Conservation (phyloP, 306 rosid species). For the Cicer arietinum region DNA sequence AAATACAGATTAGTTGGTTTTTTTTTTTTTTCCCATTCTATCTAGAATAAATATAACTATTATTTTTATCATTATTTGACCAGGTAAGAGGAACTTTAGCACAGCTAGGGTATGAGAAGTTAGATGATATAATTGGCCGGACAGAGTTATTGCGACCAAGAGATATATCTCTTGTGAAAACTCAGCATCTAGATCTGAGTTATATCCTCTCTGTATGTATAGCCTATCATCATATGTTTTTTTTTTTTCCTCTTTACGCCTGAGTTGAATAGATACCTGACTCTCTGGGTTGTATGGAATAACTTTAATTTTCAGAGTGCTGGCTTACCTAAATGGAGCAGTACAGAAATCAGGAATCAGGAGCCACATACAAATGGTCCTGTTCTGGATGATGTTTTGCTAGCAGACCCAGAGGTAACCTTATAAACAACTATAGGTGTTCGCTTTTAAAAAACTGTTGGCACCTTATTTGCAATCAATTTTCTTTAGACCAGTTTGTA, state of each 20-base stretch:
- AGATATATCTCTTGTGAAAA: slow-evolving; percentile 89
- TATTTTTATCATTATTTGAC: slow-evolving; percentile 31
- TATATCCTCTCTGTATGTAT: slow-evolving; percentile 79
- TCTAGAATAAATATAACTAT: slow-evolving; percentile 28
- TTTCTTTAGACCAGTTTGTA: slow-evolving; percentile 26
- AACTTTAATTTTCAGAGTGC: slow-evolving; percentile 62
- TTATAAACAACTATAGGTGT: slow-evolving; percentile 38
- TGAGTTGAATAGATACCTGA: slow-evolving; percentile 18
- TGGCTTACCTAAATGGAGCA: slow-evolving; percentile 90
- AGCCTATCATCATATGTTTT: slow-evolving; percentile 32
- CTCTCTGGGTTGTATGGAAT: slow-evolving; percentile 36
- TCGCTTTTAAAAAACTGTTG: slow-evolving; percentile 11
- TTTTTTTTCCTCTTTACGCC: neutral
- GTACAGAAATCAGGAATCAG: slow-evolving; percentile 86
- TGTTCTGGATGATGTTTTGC: slow-evolving; percentile 85
- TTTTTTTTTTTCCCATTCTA: slow-evolving; percentile 23
- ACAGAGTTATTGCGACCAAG: slow-evolving; percentile 78
- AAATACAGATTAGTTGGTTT: slow-evolving; percentile 29
- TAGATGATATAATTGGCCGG: slow-evolving; percentile 92
- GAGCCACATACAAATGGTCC: slow-evolving; percentile 91
- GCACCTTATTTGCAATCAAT: slow-evolving; percentile 6
- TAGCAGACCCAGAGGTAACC: slow-evolving; percentile 87
- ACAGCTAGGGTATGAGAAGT: slow-evolving; percentile 91
- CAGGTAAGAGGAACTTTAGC: slow-evolving; percentile 97
- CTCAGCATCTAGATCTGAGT: slow-evolving; percentile 87